Evolutionary conservation across 352 stramenopile genomes (phyloP).

Genomic region (Pythium phragmitis): DNA sequence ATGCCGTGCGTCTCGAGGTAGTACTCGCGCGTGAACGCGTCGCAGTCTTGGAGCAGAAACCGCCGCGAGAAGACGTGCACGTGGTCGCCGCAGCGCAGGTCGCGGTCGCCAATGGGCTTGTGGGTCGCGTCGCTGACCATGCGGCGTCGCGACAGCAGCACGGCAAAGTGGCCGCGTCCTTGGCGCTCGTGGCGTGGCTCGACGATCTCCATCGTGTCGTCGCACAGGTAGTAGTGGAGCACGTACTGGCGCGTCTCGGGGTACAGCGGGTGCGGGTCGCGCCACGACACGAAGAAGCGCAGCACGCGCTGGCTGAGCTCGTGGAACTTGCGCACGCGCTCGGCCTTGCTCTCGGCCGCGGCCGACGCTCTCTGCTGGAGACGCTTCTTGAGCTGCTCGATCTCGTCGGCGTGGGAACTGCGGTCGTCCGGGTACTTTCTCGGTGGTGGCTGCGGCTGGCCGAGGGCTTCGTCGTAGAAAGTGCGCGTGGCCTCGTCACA

Average conservation of each 20-base stretch:
- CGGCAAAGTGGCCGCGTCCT: slow-evolving; percentile 61
- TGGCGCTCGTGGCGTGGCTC: slow-evolving; percentile 64
- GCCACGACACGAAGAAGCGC: slow-evolving; percentile 91
- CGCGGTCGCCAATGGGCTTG: slow-evolving; percentile 50
- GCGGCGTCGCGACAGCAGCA: slow-evolving; percentile 80
- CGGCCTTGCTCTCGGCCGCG: slow-evolving; percentile 35
- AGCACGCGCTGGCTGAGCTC: slow-evolving; percentile 85
- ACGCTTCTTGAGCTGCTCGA: slow-evolving; percentile 52
- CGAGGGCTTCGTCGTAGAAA: slow-evolving; percentile 69
- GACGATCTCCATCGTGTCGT: slow-evolving; percentile 92
- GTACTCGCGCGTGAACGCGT: slow-evolving; percentile 89
- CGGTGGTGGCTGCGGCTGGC: slow-evolving; percentile 32
- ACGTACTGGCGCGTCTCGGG: slow-evolving; percentile 87
- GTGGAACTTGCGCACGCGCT: slow-evolving; percentile 70
- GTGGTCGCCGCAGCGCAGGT: slow-evolving; percentile 82
- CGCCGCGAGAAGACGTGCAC: slow-evolving; percentile 81
- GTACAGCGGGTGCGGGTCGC: slow-evolving; percentile 89
- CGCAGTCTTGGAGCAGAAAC: slow-evolving; percentile 91
- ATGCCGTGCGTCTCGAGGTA: slow-evolving; percentile 83
- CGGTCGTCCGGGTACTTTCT: slow-evolving; percentile 82
- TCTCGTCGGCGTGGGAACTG: slow-evolving; percentile 44
- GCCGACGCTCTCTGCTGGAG: slow-evolving; percentile 32
- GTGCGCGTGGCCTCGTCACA: slow-evolving; percentile 84
- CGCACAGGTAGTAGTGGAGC: slow-evolving; percentile 91
- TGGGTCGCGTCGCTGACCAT: slow-evolving; percentile 38